Conservation (phyloP, 495 filamentous ascomycete genomes). For the Articulospora tetracladia region DNA sequence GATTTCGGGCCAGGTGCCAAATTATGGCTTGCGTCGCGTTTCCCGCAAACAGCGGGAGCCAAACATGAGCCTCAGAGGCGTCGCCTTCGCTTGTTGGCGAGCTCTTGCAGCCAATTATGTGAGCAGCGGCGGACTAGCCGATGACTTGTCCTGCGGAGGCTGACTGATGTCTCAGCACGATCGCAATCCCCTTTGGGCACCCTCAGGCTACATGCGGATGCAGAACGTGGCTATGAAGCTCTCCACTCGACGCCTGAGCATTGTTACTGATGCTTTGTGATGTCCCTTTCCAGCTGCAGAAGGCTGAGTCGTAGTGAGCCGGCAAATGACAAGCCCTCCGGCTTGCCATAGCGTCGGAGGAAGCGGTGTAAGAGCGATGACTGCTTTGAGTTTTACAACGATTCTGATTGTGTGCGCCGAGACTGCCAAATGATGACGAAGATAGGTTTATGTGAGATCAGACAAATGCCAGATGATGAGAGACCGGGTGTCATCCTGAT, state of each 20-base stretch:
- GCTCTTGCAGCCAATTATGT: neutral
- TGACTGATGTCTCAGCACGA: conserved; percentile 1
- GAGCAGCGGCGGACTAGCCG: neutral
- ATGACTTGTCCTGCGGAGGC: neutral
- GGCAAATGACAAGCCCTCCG: too few species aligned
- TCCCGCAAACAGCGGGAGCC: neutral
- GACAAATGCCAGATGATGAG: too few species aligned
- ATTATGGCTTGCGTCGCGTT: neutral
- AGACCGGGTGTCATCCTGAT: too few species aligned
- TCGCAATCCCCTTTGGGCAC: neutral
- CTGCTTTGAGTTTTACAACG: too few species aligned
- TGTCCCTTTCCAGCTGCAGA: too few species aligned
- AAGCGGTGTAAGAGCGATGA: too few species aligned
- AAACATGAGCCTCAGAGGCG: neutral
- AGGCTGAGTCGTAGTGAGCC: too few species aligned
- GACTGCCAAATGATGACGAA: too few species aligned
- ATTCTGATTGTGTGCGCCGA: too few species aligned
- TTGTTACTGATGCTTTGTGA: too few species aligned
- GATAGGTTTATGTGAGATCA: too few species aligned
- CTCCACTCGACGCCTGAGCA: neutral
- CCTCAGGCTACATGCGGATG: neutral
- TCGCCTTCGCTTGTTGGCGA: neutral
- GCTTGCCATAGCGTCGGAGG: too few species aligned
- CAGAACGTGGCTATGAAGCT: neutral
- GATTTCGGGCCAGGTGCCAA: neutral